Conservation (phyloP, 2,329 filamentous ascomycete species). For the Aspergillus hortae region DNA sequence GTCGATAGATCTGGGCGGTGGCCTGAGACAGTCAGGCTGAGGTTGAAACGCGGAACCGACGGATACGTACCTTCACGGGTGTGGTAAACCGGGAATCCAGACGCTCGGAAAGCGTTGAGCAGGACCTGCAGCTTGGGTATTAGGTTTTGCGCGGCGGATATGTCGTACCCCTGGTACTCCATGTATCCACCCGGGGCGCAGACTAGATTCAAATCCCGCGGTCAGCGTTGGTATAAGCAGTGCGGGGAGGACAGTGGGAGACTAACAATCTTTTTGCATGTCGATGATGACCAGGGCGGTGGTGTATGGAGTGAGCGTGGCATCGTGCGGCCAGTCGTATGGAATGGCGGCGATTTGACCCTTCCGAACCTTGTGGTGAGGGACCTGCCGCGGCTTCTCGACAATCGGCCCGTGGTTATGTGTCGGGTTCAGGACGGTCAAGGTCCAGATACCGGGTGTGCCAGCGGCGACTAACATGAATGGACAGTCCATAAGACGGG, state of each 20-base stretch:
- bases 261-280: conserved; percentile 48
- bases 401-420: conserved; percentile 43
- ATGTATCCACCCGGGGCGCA: conserved; percentile 44
- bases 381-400: conserved; percentile 39
- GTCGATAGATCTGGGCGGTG: conserved; percentile 55
- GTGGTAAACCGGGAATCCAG: conserved; percentile 42
- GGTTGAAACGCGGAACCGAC: not conserved
- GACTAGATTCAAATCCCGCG: conserved; percentile 24
- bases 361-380: conserved; percentile 42
- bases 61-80: conserved; percentile 41
- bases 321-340: conserved; percentile 48
- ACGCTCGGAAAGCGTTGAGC: conserved; percentile 36
- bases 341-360: conserved; percentile 41
- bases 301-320: conserved; percentile 42
- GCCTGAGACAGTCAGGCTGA: conserved; percentile 26
- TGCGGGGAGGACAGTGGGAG: not conserved
- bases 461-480: conserved; percentile 44
- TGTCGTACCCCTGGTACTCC: conserved; percentile 44
- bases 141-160: conserved; percentile 35
- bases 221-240: conserved; percentile 7
- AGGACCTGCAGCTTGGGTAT: conserved; percentile 41
- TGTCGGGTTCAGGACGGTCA: conserved; percentile 40
- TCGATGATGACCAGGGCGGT: conserved; percentile 47
- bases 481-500: conserved; percentile 43
- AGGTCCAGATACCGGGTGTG: conserved; percentile 42